Evolutionary conservation across 2,329 filamentous ascomycete species (phyloP).

Genomic region (Microsporum audouinii): DNA sequence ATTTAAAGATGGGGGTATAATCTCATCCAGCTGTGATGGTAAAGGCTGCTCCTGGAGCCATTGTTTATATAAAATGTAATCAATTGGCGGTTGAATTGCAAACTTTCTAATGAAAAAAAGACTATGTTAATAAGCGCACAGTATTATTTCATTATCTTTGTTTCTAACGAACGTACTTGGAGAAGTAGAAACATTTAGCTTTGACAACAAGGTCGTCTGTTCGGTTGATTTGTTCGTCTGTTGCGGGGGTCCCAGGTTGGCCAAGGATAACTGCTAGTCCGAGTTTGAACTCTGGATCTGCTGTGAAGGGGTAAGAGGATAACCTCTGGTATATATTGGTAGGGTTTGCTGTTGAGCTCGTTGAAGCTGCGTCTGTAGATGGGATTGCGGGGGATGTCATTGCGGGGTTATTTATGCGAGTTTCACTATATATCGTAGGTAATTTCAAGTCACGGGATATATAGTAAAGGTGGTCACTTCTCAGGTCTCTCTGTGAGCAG

Average conservation of each 20-base stretch:
- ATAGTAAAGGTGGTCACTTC: not conserved
- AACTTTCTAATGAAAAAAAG: conserved; percentile 1
- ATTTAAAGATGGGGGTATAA: not conserved
- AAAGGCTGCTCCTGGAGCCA: conserved; percentile 1
- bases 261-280: conserved; percentile 39
- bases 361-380: not conserved
- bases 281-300: conserved; percentile 36
- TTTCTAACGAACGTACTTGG: conserved; percentile 24
- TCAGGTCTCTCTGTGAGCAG: not conserved
- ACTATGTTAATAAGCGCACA: conserved; percentile 10
- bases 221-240: conserved; percentile 28
- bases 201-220: conserved; percentile 34
- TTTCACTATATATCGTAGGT: not conserved
- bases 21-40: not conserved
- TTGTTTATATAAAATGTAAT: conserved; percentile 8
- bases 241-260: conserved; percentile 29
- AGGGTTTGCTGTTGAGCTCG: not conserved
- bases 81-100: conserved; percentile 8
- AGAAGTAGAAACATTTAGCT: conserved; percentile 40
- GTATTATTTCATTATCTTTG: not conserved
- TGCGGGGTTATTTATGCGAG: not conserved
- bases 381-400: not conserved
- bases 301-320: conserved; percentile 30
- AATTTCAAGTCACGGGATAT: not conserved
- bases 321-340: conserved; percentile 23